phyloP scores from a whole-genome alignment of 345 rosid species.

The Eucalyptus viminalis region DNA sequence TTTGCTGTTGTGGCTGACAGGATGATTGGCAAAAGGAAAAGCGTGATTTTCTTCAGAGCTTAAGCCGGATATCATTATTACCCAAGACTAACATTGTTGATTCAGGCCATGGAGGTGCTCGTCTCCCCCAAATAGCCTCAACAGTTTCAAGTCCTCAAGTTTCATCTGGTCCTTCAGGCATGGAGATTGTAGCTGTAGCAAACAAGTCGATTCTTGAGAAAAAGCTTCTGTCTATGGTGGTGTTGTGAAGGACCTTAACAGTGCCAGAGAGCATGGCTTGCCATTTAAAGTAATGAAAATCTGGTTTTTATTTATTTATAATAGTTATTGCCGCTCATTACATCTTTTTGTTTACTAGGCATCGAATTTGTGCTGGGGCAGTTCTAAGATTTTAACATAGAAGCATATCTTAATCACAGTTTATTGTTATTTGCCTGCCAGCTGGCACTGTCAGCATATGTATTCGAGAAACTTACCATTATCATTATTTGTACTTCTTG shows the following conservation, averaged over 20 bases:
- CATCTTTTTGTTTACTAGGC: background rate
- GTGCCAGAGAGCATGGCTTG: conserved; percentile 69
- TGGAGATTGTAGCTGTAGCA: conserved; percentile 54
- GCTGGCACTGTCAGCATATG: background rate
- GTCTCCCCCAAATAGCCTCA: conserved; percentile 42
- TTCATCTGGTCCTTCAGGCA: conserved; percentile 38
- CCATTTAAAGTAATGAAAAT: conserved; percentile 50
- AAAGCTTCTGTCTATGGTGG: conserved; percentile 79
- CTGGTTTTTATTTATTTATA: background rate
- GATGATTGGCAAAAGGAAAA: conserved; percentile 98
- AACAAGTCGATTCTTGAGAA: conserved; percentile 60
- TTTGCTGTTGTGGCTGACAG: conserved; percentile 24
- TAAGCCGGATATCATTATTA: conserved; percentile 77
- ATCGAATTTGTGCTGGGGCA: background rate
- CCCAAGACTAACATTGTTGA: conserved; percentile 57
- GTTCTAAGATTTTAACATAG: background rate
- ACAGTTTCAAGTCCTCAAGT: conserved; percentile 48
- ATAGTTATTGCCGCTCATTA: background rate
- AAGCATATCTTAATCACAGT: background rate
- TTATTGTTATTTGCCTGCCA: background rate
- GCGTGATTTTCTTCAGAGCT: conserved; percentile 90
- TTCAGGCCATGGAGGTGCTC: conserved; percentile 24
- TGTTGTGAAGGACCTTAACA: conserved; percentile 70
- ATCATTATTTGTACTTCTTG: background rate
- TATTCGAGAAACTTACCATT: background rate